Evolutionary conservation across 257 asterid species (phyloP).

Genomic region (Gentiana dahurica): DNA sequence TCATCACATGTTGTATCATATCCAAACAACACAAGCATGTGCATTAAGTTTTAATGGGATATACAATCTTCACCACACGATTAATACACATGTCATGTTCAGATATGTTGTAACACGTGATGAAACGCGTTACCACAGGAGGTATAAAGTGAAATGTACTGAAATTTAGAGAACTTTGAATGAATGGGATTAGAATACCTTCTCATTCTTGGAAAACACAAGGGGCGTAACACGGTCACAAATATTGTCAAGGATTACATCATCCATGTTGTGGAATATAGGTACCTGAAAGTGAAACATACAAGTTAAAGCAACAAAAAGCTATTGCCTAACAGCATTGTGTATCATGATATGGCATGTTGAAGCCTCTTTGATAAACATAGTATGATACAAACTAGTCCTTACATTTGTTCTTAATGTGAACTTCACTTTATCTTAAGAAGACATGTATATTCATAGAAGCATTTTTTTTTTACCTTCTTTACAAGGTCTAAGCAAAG

Average conservation of each 20-base stretch:
- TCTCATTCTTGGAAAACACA: constrained; percentile 74
- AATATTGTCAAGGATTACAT: constrained; percentile 84
- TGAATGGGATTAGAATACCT: constrained; percentile 27
- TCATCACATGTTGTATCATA: too few species aligned
- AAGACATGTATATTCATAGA: not conserved
- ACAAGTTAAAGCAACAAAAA: not conserved
- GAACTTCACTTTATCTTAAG: not conserved
- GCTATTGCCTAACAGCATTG: too few species aligned
- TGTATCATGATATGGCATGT: too few species aligned
- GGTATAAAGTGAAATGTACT: not conserved
- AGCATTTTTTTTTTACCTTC: constrained; percentile 35
- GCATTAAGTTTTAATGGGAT: too few species aligned
- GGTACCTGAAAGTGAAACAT: constrained; percentile 55
- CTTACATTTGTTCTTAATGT: not conserved
- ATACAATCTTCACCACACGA: too few species aligned
- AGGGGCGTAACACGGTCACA: constrained; percentile 92
- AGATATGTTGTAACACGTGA: too few species aligned
- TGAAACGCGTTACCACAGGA: too few species aligned
- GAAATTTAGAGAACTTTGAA: not conserved
- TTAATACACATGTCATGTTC: too few species aligned
- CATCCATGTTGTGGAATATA: constrained; percentile 72
- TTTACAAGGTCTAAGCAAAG: constrained; percentile 72
- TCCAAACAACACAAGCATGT: too few species aligned
- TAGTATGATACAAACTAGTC: not conserved
- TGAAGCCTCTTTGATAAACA: not conserved